phyloP scores from a whole-genome alignment of 2,329 filamentous ascomycete species.

The Xylaria sp. region DNA sequence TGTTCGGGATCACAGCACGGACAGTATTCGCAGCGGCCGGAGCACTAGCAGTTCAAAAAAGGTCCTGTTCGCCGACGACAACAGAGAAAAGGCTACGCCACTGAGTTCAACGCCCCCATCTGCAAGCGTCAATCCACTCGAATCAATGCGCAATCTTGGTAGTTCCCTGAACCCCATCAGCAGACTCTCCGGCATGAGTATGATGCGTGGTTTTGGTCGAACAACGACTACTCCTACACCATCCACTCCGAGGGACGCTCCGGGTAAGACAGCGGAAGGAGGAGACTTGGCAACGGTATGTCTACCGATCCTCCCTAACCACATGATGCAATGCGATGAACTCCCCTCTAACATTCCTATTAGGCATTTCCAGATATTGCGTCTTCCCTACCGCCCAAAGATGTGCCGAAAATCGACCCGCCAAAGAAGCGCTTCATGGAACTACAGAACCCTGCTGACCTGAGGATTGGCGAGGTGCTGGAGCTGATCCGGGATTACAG shows the following conservation, averaged over 20 bases:
- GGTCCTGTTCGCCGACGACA: slow-evolving; percentile 56
- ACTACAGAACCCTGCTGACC: slow-evolving; percentile 69
- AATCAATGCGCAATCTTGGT: slow-evolving; percentile 81
- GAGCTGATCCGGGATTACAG: slow-evolving; percentile 77
- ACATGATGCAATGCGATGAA: neutral
- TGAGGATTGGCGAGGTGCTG: slow-evolving; percentile 75
- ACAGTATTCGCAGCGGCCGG: slow-evolving; percentile 70
- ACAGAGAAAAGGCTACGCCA: slow-evolving; percentile 46
- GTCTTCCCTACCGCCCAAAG: slow-evolving; percentile 59
- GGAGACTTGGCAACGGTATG: slow-evolving; percentile 64
- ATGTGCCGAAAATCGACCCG: slow-evolving; percentile 62
- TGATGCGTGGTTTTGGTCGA: slow-evolving; percentile 77
- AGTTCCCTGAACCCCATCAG: slow-evolving; percentile 84
- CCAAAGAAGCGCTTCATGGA: slow-evolving; percentile 78
- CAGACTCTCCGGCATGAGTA: slow-evolving; percentile 73
- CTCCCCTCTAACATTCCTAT: slow-evolving; percentile 1
- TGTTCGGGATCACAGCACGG: slow-evolving; percentile 73
- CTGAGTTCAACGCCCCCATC: slow-evolving; percentile 40
- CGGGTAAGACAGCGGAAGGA: slow-evolving; percentile 51
- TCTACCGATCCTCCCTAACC: neutral
- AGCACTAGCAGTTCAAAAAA: slow-evolving; percentile 68
- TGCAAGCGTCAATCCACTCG: slow-evolving; percentile 63
- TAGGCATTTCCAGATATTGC: slow-evolving; percentile 68
- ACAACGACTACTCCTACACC: slow-evolving; percentile 50
- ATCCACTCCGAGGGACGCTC: slow-evolving; percentile 45